Conservation (phyloP, 2,329 filamentous ascomycete species). For the Sarocladiaceae sp. region DNA sequence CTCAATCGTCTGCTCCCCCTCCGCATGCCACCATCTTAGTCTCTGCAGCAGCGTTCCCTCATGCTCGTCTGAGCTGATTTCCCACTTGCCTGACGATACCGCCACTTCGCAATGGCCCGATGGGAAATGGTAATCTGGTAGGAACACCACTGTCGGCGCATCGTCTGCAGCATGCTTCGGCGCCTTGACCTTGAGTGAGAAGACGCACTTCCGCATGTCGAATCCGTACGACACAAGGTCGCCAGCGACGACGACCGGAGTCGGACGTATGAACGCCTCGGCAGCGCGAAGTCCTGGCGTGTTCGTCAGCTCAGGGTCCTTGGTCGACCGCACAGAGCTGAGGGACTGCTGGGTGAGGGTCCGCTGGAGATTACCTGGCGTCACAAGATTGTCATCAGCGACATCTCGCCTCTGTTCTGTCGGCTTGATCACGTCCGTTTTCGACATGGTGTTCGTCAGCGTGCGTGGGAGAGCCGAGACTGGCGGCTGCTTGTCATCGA, state of each 20-base stretch:
- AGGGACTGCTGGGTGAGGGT: conserved; percentile 64
- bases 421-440: conserved; percentile 29
- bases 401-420: conserved; percentile 23
- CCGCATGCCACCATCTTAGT: conserved; percentile 87
- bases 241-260: conserved; percentile 70
- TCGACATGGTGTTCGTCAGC: conserved; percentile 35
- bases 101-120: conserved; percentile 63
- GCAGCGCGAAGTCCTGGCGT: conserved; percentile 77
- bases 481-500: conserved; percentile 66
- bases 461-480: conserved; percentile 42
- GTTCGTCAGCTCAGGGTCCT: conserved; percentile 52
- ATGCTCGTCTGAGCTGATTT: conserved; percentile 67
- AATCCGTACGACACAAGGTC: conserved; percentile 68
- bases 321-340: conserved; percentile 47
- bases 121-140: conserved; percentile 92
- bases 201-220: conserved; percentile 72
- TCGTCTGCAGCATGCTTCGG: conserved; percentile 52
- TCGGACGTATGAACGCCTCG: conserved; percentile 86
- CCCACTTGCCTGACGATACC: conserved; percentile 84
- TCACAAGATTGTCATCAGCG: conserved; percentile 54
- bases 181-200: conserved; percentile 64
- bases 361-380: conserved; percentile 67
- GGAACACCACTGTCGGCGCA: conserved; percentile 71
- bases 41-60: conserved; percentile 66
- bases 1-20: conserved; percentile 73